Conservation (phyloP, 2,329 filamentous ascomycete species). For the Grosmannia serpens region DNA sequence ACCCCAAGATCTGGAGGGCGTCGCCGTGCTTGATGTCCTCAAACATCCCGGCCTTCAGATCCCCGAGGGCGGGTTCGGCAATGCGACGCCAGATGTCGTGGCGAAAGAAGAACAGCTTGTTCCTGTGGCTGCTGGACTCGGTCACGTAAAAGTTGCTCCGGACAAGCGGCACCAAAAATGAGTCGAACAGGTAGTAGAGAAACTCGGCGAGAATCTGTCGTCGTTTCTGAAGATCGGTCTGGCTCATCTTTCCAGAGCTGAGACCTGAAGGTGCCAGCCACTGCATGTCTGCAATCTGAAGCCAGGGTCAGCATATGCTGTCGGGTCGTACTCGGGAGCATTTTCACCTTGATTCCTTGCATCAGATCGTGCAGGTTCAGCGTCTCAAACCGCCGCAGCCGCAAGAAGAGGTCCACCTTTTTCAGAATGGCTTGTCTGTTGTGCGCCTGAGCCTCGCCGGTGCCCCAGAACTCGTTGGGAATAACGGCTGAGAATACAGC, state of each 20-base stretch:
- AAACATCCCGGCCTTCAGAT: conserved; percentile 62
- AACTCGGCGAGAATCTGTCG: conserved; percentile 72
- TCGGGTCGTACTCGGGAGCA: neutral
- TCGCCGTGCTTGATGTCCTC: conserved; percentile 56
- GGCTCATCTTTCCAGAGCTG: conserved; percentile 44
- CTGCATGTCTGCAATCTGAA: conserved; percentile 51
- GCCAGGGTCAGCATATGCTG: neutral
- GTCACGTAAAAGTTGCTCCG: conserved; percentile 89
- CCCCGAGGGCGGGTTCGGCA: conserved; percentile 58
- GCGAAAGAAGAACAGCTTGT: conserved; percentile 82
- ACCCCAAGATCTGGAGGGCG: conserved; percentile 46
- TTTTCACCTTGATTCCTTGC: conserved; percentile 60
- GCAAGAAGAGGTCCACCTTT: conserved; percentile 67
- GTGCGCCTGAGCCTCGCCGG: conserved; percentile 33
- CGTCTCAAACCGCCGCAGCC: conserved; percentile 68
- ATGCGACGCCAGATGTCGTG: conserved; percentile 83
- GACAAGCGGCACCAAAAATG: conserved; percentile 75
- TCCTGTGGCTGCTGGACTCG: conserved; percentile 70
- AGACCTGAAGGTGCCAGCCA: conserved; percentile 58
- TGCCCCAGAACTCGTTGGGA: conserved; percentile 65
- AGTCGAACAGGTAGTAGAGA: conserved; percentile 88
- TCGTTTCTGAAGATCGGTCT: conserved; percentile 64
- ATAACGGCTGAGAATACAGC: conserved; percentile 62
- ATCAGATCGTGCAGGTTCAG: conserved; percentile 67
- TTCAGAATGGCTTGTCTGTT: conserved; percentile 54